These are phyloP conservation scores for Mayamaea pseudoterrestris DNA, from an alignment of 108 stramenopile species.

Conservation along the genomic window DNA sequence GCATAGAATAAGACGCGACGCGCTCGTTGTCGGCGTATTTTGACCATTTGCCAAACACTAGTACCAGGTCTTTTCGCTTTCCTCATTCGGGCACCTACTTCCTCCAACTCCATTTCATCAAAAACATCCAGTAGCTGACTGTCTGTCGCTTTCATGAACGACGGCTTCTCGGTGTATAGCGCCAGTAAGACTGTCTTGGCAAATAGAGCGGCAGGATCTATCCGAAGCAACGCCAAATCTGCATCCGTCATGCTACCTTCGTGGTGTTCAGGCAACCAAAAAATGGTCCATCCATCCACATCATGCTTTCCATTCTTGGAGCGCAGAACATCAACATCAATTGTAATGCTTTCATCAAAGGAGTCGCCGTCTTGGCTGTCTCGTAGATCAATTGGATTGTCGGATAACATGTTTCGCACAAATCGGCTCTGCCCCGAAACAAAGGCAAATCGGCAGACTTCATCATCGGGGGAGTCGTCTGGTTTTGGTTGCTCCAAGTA, in stretches of 20 bases:
- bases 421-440: no score
- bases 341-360: no score
- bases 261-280: slow-evolving; percentile 25
- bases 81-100: background rate
- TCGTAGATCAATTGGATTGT: no score
- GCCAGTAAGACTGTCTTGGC: slow-evolving; percentile 28
- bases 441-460: no score
- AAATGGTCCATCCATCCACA: slow-evolving; percentile 40
- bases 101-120: slow-evolving; percentile 13
- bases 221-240: slow-evolving; percentile 44
- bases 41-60: background rate
- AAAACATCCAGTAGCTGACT: slow-evolving; percentile 16
- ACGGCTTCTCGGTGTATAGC: slow-evolving; percentile 32
- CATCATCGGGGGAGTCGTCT: no score
- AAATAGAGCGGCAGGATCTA: slow-evolving; percentile 41
- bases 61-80: slow-evolving; percentile 3
- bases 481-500: no score
- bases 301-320: slow-evolving; percentile 38
- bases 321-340: no score
- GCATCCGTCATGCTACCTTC: slow-evolving; percentile 23
- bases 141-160: slow-evolving; percentile 13
- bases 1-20: no score
- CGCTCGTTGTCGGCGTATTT: no score
- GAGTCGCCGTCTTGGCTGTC: no score
- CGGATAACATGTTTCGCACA: no score